Conservation (phyloP, 1,284 basidiomycete genomes). For the Cryptococcus sp. region DNA sequence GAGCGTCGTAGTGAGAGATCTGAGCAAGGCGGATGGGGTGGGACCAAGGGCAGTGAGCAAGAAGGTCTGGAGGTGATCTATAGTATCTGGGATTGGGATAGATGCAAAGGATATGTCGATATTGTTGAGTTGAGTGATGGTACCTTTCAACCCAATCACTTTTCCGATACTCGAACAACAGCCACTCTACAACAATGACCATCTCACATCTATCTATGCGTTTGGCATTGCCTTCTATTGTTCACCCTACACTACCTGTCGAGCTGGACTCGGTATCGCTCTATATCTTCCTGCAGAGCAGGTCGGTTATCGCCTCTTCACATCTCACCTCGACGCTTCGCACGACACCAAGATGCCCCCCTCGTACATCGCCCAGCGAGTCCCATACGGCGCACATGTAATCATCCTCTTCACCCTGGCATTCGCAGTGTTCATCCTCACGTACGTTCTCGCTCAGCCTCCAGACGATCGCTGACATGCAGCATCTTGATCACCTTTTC, state of each 20-base stretch:
- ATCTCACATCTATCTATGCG: too few species aligned
- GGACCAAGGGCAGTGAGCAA: conserved; percentile 2
- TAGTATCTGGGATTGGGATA: neutral
- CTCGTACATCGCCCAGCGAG: neutral
- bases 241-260: too few species aligned
- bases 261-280: too few species aligned
- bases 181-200: too few species aligned
- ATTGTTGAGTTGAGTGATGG: too few species aligned
- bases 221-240: too few species aligned
- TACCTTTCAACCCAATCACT: too few species aligned
- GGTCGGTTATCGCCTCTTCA: too few species aligned
- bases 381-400: conserved; percentile 41
- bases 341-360: neutral
- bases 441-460: conserved; percentile 18
- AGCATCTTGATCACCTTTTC: conserved; percentile 44
- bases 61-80: conserved; percentile 3
- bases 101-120: neutral
- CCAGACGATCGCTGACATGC: neutral
- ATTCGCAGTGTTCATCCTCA: conserved; percentile 32
- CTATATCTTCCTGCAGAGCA: too few species aligned
- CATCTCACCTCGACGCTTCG: too few species aligned
- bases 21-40: conserved; percentile 11
- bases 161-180: too few species aligned
- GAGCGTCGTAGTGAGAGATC: conserved; percentile 6
- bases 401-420: conserved; percentile 35